These are phyloP conservation scores for Nakataea oryzae DNA, from an alignment of 2,329 filamentous ascomycete genomes.

Conservation along the genomic window DNA sequence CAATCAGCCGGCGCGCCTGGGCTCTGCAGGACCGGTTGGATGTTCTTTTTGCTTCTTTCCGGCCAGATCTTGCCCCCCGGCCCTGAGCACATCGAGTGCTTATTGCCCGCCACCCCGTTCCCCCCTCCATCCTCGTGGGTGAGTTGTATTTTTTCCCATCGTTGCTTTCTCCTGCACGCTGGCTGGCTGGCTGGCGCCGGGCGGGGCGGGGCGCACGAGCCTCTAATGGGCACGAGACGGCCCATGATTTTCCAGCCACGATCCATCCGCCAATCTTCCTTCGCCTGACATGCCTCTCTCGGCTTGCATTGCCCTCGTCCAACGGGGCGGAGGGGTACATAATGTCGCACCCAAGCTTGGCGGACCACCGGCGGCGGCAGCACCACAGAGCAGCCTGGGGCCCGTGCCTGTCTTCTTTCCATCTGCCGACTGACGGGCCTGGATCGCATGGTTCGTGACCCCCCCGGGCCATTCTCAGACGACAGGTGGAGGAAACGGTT, in stretches of 20 bases:
- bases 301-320: no score
- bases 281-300: not conserved
- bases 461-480: not conserved
- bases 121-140: no score
- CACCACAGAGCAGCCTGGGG: not conserved
- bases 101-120: no score
- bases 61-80: no score
- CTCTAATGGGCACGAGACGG: not conserved
- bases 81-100: no score
- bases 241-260: not conserved
- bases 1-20: not conserved
- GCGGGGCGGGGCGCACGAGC: not conserved
- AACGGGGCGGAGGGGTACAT: no score
- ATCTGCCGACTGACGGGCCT: not conserved
- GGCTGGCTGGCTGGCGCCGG: no score
- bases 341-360: no score
- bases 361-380: not conserved
- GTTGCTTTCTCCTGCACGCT: no score
- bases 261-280: not conserved
- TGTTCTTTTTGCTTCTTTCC: not conserved
- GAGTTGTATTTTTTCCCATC: not conserved
- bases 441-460: not conserved
- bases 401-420: not conserved
- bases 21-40: not conserved
- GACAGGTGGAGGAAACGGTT: not conserved